These are phyloP conservation scores for Citrus sinensis DNA, from an alignment of 345 rosid genomes.

Conservation along the genomic window DNA sequence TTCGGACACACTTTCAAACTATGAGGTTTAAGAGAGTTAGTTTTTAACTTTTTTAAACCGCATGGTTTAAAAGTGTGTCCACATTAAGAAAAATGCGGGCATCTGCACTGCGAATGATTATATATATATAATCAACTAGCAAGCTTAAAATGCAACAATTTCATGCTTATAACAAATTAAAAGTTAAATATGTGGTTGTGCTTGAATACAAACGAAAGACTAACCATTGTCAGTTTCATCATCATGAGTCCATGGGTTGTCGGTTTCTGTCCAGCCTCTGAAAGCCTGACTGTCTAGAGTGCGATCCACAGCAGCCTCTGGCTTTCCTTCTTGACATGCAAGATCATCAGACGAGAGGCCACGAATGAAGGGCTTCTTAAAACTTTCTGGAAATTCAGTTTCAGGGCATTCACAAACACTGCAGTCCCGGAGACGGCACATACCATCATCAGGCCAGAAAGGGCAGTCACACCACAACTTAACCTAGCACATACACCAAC, in stretches of 20 bases:
- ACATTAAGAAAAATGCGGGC: too few relatives aligned
- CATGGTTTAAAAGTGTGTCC: too few relatives aligned
- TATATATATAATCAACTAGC: not conserved
- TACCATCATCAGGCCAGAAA: constrained; percentile 95
- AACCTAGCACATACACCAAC: constrained; percentile 42
- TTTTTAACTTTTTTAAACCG: too few relatives aligned
- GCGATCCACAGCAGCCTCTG: constrained; percentile 85
- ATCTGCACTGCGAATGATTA: too few relatives aligned
- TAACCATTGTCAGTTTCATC: constrained; percentile 73
- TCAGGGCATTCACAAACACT: constrained; percentile 98
- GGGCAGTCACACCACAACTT: constrained; percentile 98
- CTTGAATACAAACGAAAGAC: constrained; percentile 17
- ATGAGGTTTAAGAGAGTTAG: too few relatives aligned
- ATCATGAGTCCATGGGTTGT: constrained; percentile 89
- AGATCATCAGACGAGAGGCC: constrained; percentile 62
- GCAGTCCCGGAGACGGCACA: constrained; percentile 93
- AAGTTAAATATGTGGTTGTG: not conserved
- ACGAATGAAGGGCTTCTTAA: constrained; percentile 49
- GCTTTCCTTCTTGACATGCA: constrained; percentile 91
- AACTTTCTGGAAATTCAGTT: constrained; percentile 76
- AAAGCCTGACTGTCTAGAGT: constrained; percentile 73
- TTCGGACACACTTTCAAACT: too few relatives aligned
- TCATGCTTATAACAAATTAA: not conserved
- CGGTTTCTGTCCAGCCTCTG: constrained; percentile 83
- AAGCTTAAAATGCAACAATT: not conserved